Conservation (phyloP, 768 basidiomycete genomes). For the Postia placenta region DNA sequence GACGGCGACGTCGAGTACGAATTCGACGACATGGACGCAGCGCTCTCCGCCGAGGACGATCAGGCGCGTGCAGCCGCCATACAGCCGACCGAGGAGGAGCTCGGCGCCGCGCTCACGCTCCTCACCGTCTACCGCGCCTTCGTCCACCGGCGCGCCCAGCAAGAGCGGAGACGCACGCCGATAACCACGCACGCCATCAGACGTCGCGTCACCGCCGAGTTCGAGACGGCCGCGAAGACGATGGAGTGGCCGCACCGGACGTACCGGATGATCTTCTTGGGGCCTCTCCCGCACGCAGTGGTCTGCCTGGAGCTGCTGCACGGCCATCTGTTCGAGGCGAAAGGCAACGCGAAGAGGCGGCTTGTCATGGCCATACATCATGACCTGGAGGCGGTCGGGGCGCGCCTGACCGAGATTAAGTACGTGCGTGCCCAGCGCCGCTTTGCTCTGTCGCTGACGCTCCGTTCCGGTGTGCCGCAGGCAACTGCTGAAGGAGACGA, state of each 20-base stretch:
- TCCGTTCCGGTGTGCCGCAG: conserved; percentile 18
- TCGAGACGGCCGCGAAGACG: conserved; percentile 1
- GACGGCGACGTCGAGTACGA: neutral
- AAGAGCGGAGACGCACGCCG: neutral
- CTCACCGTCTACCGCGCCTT: conserved; percentile 1
- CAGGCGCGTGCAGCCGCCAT: neutral
- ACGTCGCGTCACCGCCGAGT: conserved; percentile 3
- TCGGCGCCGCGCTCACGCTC: conserved; percentile 4
- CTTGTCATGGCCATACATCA: conserved; percentile 22
- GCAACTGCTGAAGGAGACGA: conserved; percentile 19
- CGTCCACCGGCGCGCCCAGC: neutral
- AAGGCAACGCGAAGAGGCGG: conserved; percentile 26
- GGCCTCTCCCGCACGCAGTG: conserved; percentile 35
- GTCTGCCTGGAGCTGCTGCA: conserved; percentile 34
- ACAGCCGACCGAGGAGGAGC: conserved; percentile 5
- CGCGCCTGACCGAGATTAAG: conserved; percentile 23
- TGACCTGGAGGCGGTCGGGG: conserved; percentile 10
- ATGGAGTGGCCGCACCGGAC: conserved; percentile 22
- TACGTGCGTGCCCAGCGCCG: conserved; percentile 16
- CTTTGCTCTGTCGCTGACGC: neutral
- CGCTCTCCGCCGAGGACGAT: conserved; percentile 5
- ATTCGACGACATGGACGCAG: conserved; percentile 1
- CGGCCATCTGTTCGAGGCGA: conserved; percentile 19
- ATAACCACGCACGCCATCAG: conserved; percentile 1
- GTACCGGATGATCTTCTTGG: conserved; percentile 33